Percentiles rank a stretch among this genome's conserved stretches.
These are phyloP conservation scores for Parachlorella kessleri DNA, from an alignment of 139 green algal genomes.

Conservation along the genomic window DNA sequence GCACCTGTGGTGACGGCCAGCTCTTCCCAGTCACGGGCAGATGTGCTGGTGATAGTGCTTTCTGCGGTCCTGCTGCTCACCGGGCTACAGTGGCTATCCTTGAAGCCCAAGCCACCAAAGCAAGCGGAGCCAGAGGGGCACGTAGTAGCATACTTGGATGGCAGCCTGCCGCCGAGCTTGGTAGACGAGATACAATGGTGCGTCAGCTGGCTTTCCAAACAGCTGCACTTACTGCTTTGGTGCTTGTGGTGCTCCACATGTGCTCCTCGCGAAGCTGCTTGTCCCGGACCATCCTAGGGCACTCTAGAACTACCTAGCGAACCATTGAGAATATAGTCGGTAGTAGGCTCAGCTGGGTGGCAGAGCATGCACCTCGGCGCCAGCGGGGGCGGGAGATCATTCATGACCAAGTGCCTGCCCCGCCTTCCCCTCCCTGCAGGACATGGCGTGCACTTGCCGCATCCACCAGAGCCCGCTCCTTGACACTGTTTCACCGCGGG, in stretches of 20 bases:
- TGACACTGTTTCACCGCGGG: slow-evolving; percentile 46
- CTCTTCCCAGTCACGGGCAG: slow-evolving; percentile 83
- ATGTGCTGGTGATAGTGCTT: slow-evolving; percentile 87
- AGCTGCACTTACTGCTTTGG: slow-evolving; percentile 4
- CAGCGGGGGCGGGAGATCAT: too few species aligned
- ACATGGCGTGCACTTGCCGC: slow-evolving; percentile 59
- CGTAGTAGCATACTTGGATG: slow-evolving; percentile 38
- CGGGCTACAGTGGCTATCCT: slow-evolving; percentile 86
- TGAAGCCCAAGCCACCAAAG: slow-evolving; percentile 59
- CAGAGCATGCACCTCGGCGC: too few species aligned
- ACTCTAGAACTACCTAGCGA: too few species aligned
- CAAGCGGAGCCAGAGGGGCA: slow-evolving; percentile 51
- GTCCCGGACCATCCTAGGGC: too few species aligned
- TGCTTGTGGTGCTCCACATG: too few species aligned
- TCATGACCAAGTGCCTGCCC: too few species aligned
- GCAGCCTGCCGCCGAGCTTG: slow-evolving; percentile 37
- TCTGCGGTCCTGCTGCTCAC: slow-evolving; percentile 85
- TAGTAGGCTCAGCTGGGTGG: too few species aligned
- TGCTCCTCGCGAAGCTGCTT: too few species aligned
- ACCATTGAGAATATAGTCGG: too few species aligned
- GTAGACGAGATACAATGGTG: slow-evolving; percentile 64
- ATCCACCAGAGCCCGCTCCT: slow-evolving; percentile 18
- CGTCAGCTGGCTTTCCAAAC: not conserved
- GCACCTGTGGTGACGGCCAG: slow-evolving; percentile 77
- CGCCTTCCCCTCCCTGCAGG: too few species aligned